Percentiles rank a stretch among this genome's conserved stretches.
phyloP scores from a whole-genome alignment of 345 rosid species.

The Brassica napus region Da-Ae NC_063440.1:24824001-24824500 shows the following conservation, averaged over 20 bases:
- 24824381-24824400: slow-evolving; percentile 32
- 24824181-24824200: slow-evolving; percentile 79
- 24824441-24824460: slow-evolving; percentile 20
- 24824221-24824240: slow-evolving; percentile 71
- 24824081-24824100: slow-evolving; percentile 48
- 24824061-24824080: slow-evolving; percentile 57
- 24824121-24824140: background rate
- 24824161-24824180: slow-evolving; percentile 66
- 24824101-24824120: background rate
- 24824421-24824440: slow-evolving; percentile 15
- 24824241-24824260: slow-evolving; percentile 59
- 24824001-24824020: slow-evolving; percentile 53
- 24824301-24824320: slow-evolving; percentile 57
- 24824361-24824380: slow-evolving; percentile 72
- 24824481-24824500: slow-evolving; percentile 19
- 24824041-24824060: slow-evolving; percentile 65
- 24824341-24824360: slow-evolving; percentile 64
- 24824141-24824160: slow-evolving; percentile 6
- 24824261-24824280: slow-evolving; percentile 76
- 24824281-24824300: slow-evolving; percentile 90
- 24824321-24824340: slow-evolving; percentile 67
- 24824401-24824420: background rate
- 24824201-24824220: slow-evolving; percentile 66
- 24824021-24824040: slow-evolving; percentile 60
- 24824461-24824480: slow-evolving; percentile 12